These are phyloP conservation scores for Pythium oligandrum DNA, from an alignment of 352 stramenopile species.

Conservation along the genomic window DNA sequence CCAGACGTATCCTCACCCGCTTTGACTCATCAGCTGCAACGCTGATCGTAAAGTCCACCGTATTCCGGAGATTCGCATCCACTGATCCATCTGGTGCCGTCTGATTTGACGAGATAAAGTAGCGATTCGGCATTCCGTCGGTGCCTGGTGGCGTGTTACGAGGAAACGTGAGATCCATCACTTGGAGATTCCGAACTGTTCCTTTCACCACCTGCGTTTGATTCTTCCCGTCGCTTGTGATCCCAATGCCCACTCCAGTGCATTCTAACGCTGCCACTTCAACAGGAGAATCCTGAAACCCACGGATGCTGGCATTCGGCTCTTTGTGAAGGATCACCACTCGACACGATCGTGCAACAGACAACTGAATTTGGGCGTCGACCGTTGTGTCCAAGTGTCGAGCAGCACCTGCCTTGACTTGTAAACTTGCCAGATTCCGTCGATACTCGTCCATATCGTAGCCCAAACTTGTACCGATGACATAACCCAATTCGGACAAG, in stretches of 20 bases:
- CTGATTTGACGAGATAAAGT: slow-evolving; percentile 64
- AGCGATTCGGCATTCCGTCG: slow-evolving; percentile 50
- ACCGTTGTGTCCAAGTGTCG: no score
- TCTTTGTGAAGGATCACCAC: slow-evolving; percentile 24
- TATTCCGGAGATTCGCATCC: slow-evolving; percentile 32
- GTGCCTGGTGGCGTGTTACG: slow-evolving; percentile 22
- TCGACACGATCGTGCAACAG: slow-evolving; percentile 15
- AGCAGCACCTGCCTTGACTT: slow-evolving; percentile 19
- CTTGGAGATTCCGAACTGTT: slow-evolving; percentile 60
- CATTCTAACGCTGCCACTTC: slow-evolving; percentile 18
- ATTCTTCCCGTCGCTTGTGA: slow-evolving; percentile 2
- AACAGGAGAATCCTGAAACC: slow-evolving; percentile 4
- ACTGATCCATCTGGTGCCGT: slow-evolving; percentile 22
- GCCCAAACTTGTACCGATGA: slow-evolving; percentile 58
- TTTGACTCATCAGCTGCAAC: not conserved
- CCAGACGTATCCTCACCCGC: slow-evolving; percentile 35
- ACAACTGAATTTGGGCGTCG: slow-evolving; percentile 7
- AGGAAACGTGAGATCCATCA: slow-evolving; percentile 60
- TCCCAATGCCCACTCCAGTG: slow-evolving; percentile 11
- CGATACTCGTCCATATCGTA: slow-evolving; percentile 54
- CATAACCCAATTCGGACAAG: slow-evolving; percentile 51
- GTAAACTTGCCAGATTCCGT: slow-evolving; percentile 47
- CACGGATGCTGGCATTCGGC: slow-evolving; percentile 7
- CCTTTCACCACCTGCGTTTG: slow-evolving; percentile 39
- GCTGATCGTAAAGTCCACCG: slow-evolving; percentile 46